These are phyloP conservation scores for Debaryomycetaceae sp. DNA, from an alignment of 1,139 yeast species.

Conservation along the genomic window DNA sequence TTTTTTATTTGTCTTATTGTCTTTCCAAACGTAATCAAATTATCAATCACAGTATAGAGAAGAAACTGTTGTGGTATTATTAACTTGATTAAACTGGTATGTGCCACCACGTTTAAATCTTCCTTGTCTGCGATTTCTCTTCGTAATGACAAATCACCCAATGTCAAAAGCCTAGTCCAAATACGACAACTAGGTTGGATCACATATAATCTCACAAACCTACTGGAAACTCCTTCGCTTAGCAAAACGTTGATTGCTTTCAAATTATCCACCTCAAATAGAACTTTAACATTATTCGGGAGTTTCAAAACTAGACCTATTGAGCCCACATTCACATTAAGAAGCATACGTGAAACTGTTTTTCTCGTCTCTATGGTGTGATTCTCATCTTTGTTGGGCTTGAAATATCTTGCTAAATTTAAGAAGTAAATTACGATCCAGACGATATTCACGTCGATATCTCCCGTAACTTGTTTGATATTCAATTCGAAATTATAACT, in stretches of 20 bases:
- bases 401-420: slow-evolving; percentile 31
- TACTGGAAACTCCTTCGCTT: slow-evolving; percentile 27
- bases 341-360: slow-evolving; percentile 16
- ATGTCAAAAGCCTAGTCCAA: slow-evolving; percentile 40
- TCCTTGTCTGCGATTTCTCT: background rate
- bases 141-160: slow-evolving; percentile 28
- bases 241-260: slow-evolving; percentile 25
- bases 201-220: slow-evolving; percentile 46
- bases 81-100: slow-evolving; percentile 28
- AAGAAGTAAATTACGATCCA: slow-evolving; percentile 44
- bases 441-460: slow-evolving; percentile 39
- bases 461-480: slow-evolving; percentile 38
- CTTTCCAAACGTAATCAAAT: slow-evolving; percentile 57
- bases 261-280: slow-evolving; percentile 48
- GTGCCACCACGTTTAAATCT: slow-evolving; percentile 19
- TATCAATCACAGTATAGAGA: slow-evolving; percentile 65
- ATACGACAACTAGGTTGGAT: slow-evolving; percentile 51
- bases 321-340: slow-evolving; percentile 38
- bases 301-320: slow-evolving; percentile 44
- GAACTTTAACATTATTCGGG: slow-evolving; percentile 49
- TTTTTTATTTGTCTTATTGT: slow-evolving; percentile 52
- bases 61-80: slow-evolving; percentile 60
- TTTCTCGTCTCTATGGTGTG: slow-evolving; percentile 20
- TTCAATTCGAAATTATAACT: slow-evolving; percentile 22
- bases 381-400: slow-evolving; percentile 23